Evolutionary conservation across 208 protist species (phyloP).

Genomic region (Phytomonas francai): DNA sequence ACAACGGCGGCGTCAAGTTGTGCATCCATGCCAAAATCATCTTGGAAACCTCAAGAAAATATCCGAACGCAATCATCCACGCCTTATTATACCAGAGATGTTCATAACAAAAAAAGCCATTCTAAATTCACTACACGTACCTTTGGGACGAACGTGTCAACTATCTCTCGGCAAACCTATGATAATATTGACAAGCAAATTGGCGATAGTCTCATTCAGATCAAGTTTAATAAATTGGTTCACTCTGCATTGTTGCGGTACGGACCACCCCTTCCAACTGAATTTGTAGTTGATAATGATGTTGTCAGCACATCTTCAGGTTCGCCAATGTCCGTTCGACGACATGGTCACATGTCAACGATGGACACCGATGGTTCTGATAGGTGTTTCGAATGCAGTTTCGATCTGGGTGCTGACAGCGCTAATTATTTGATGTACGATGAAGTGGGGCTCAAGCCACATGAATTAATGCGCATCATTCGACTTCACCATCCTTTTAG

Average conservation of each 20-base stretch:
- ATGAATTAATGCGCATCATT: conserved; percentile 58
- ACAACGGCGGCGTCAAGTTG: background rate
- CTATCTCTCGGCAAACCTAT: conserved; percentile 18
- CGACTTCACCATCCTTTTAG: conserved; percentile 46
- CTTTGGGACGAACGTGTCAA: background rate
- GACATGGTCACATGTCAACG: conserved; percentile 7
- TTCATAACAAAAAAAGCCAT: background rate
- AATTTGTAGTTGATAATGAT: conserved; percentile 52
- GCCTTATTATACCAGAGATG: background rate
- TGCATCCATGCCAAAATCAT: background rate
- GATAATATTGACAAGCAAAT: conserved; percentile 36
- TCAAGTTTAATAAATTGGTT: conserved; percentile 61
- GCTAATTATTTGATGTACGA: conserved; percentile 43
- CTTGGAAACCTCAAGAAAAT: background rate
- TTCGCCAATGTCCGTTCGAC: conserved; percentile 2
- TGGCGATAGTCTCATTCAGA: conserved; percentile 57
- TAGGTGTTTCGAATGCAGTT: background rate
- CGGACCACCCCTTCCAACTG: conserved; percentile 68
- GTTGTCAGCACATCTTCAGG: conserved; percentile 17
- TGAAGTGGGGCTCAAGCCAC: conserved; percentile 39
- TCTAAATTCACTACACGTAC: background rate
- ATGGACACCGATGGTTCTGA: conserved; percentile 2
- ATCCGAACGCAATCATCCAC: background rate
- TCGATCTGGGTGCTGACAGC: conserved; percentile 24
- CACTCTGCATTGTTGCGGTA: conserved; percentile 50